Conservation (phyloP, 1,284 basidiomycete genomes). For the Abortiporus biennis region DNA sequence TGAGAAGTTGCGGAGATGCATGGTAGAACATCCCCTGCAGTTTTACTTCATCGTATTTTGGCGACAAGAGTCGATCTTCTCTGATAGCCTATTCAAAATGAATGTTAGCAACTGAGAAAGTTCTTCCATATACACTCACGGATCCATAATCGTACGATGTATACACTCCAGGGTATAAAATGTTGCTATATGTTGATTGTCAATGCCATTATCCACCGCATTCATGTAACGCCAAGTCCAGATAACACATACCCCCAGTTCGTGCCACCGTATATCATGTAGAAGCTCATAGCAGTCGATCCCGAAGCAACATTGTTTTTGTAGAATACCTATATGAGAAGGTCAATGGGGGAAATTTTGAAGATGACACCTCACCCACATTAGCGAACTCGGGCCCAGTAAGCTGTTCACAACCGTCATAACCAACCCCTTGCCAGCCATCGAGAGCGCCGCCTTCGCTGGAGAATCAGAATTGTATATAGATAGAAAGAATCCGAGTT, state of each 20-base stretch:
- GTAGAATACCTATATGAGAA: constrained; percentile 72
- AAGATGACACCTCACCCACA: too few relatives aligned
- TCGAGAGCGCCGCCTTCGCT: constrained; percentile 67
- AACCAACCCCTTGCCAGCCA: constrained; percentile 66
- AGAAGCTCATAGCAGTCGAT: constrained; percentile 70
- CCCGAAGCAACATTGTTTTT: constrained; percentile 70
- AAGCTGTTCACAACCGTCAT: constrained; percentile 43
- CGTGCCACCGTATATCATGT: constrained; percentile 76
- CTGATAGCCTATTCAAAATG: constrained; percentile 64
- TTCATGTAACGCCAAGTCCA: too few relatives aligned
- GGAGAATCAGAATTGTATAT: neutral
- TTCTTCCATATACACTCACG: constrained; percentile 32
- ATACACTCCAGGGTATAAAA: constrained; percentile 62
- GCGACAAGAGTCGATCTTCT: constrained; percentile 64
- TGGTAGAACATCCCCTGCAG: constrained; percentile 69
- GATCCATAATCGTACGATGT: too few relatives aligned
- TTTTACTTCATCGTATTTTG: constrained; percentile 72
- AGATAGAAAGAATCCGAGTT: neutral
- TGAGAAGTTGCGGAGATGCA: constrained; percentile 67
- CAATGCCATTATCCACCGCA: too few relatives aligned
- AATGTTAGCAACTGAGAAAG: constrained; percentile 28
- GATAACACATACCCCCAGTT: too few relatives aligned
- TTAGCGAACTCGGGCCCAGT: constrained; percentile 68
- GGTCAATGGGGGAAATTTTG: too few relatives aligned
- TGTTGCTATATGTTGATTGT: too few relatives aligned